Evolutionary conservation across 192 early-diverging fungal species (phyloP), one percentile per base, ranked within the genome.

Genomic region (Physocladia obscura): DNA sequence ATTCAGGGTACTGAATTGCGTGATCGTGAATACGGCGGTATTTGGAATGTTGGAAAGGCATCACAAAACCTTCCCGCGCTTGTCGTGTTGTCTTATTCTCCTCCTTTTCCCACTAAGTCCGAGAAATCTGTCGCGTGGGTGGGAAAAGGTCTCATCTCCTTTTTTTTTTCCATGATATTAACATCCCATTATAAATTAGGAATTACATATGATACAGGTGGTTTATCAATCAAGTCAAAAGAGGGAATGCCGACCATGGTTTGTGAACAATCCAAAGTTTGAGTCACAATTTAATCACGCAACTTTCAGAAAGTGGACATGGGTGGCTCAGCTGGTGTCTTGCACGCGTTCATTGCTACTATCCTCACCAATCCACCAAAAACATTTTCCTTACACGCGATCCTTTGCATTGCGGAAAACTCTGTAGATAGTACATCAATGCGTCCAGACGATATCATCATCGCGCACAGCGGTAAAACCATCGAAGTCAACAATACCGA

Each of bases 281-380:
- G 40, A 44, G 8, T 44, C n/a, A 13, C 40, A 72, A 54, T 0
- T n/a, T n/a, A n/a, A n/a, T n/a, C n/a, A n/a, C n/a, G n/a, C n/a
- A n/a, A n/a, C n/a, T n/a, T n/a, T n/a, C 76, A 82, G 82, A 84
- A 84, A 57, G 58, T 59, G n/a, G 84, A 86, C 70, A 84, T 84
- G 82, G 82, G 78, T 48, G 84, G 84, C 2, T 63, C 71, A 35
- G 82, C 75, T 1, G 79, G 79, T 4, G 79, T 83, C 31, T 75
- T 86, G 24, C 63, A 62, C 19, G 82, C 74, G 0, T 84, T 86
- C 47, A 61, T 79, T 34, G 63, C 82, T 6, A 69, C 77, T 57
- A 76, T 78, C 27, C 31, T 32, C 22, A 62, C 37, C 49, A 22
- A 26, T 11, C 57, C 49, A 34, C 47, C 32, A 24, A 69, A 59